phyloP scores from a whole-genome alignment of 306 rosid species.

The Quercus aquifolioides region DNA sequence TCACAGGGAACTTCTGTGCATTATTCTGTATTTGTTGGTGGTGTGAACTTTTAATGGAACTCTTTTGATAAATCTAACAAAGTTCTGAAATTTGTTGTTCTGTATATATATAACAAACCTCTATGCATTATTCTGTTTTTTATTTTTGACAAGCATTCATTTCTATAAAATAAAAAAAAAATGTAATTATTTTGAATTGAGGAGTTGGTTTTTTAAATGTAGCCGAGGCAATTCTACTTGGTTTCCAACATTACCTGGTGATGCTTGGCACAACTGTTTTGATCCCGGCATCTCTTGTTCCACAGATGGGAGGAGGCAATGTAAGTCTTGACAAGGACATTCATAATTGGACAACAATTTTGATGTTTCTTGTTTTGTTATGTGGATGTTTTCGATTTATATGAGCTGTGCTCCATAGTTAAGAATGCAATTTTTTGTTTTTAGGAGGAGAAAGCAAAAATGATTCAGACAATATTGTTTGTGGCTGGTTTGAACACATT shows the following conservation, averaged over 20 bases:
- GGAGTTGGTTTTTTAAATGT: slow-evolving; percentile 29
- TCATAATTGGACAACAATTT: background rate
- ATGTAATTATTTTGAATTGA: slow-evolving; percentile 16
- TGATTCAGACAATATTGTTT: slow-evolving; percentile 80
- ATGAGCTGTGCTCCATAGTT: slow-evolving; percentile 14
- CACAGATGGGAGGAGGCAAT: slow-evolving; percentile 98
- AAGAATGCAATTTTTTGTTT: slow-evolving; percentile 13
- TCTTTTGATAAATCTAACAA: background rate
- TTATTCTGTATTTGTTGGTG: background rate
- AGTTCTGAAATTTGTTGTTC: too few species aligned
- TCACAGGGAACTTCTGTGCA: background rate
- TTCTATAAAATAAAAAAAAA: background rate
- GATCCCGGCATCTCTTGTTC: slow-evolving; percentile 83
- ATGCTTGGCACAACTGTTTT: slow-evolving; percentile 97
- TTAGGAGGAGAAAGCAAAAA: slow-evolving; percentile 91
- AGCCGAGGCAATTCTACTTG: slow-evolving; percentile 97
- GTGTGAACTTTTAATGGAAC: background rate
- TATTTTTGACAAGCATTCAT: background rate
- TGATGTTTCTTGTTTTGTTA: slow-evolving; percentile 14
- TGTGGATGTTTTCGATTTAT: background rate
- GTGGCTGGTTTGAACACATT: slow-evolving; percentile 89
- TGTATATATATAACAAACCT: too few species aligned
- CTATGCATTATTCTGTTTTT: background rate
- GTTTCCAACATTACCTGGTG: slow-evolving; percentile 96
- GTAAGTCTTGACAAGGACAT: slow-evolving; percentile 42